Evolutionary conservation across 2,329 filamentous ascomycete species (phyloP).

Genomic region (Aureobasidium sp.): DNA sequence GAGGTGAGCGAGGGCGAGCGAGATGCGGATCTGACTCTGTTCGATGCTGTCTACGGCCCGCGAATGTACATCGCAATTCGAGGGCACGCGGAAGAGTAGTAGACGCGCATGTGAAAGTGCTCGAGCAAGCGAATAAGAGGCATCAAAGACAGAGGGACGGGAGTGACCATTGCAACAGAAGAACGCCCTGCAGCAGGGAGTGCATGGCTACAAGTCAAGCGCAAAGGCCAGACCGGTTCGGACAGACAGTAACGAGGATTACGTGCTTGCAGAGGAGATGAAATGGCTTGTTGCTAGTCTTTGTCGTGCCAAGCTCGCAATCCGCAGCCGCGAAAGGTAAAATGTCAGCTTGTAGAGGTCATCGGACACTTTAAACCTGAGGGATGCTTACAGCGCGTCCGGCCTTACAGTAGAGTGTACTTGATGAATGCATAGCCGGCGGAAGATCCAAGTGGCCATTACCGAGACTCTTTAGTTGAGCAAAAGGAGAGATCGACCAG

Average conservation of each 20-base stretch:
- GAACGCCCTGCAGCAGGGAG: conserved; percentile 5
- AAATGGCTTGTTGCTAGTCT: conserved; percentile 1
- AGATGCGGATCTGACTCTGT: not conserved
- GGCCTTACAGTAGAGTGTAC: not conserved
- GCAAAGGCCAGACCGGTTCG: not conserved
- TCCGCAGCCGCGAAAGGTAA: not conserved
- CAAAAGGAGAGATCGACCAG: not conserved
- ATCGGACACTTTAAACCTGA: not conserved
- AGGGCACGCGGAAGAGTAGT: not conserved
- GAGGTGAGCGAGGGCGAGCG: not conserved
- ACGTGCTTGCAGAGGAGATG: conserved; percentile 1
- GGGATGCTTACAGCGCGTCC: not conserved
- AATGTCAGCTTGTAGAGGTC: not conserved
- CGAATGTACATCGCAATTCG: not conserved
- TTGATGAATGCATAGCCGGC: not conserved
- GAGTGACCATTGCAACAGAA: not conserved
- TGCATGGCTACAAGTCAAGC: conserved; percentile 4
- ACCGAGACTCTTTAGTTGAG: too few relatives aligned
- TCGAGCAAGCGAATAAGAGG: not conserved
- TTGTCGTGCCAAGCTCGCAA: not conserved
- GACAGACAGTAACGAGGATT: not conserved
- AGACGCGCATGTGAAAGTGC: not conserved
- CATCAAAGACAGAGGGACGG: not conserved
- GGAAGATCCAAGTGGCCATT: not conserved
- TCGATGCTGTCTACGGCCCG: not conserved